Base-by-base conservation (phyloP, 495 filamentous ascomycete genomes). In the Aspergillus cristatus region DNA sequence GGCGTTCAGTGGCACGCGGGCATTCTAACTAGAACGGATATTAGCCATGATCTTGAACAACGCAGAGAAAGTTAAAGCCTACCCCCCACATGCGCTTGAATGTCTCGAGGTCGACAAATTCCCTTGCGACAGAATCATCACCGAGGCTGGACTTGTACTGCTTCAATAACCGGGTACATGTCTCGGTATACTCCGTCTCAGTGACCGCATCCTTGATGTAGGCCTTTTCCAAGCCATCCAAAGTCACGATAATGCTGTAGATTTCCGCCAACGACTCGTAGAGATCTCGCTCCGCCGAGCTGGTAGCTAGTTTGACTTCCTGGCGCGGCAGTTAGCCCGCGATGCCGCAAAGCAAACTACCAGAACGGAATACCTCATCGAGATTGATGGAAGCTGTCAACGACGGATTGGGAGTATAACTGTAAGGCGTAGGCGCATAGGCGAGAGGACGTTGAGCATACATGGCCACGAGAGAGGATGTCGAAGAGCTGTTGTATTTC, bases 211-310 rank as follows among this genome's bases (percentile, higher is more conserved):
- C 91, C 60, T 93, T 90, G 32, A 97, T 80, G 65, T 90, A 97
- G 11, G 91, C 93, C 56, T 93, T 95, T 52, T 99, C 91, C 6
- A 99, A 71, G 36, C 89, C 89, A 52, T 99, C 91, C 14, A 99
- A 67, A 0, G 91, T 96, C 40, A 95, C 75, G 15, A 97, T 90
- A 41, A 99, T 95, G 64, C 87, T 93, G 63, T 97, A 97, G 34
- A 99, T 81, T 53, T 99, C 91, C 34, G 90, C 91, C 8, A 99
- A 75, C 1, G 91, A 96, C 53, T 96, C 91, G 63, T 94, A 84
- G 3, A 97, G 76, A 53, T 97, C 90, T 17, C 90, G 78, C 60
- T 96, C 86, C 18, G 82, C 80, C 34, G 84, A 77, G 16, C 79
- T 93, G 5, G 83, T 79, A 34, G 84, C 72, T 32, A 99, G 75